Evolutionary conservation across 768 basidiomycete species (phyloP), one percentile per base, ranked within the genome.

Genomic region (Lenzites betulinus): DNA sequence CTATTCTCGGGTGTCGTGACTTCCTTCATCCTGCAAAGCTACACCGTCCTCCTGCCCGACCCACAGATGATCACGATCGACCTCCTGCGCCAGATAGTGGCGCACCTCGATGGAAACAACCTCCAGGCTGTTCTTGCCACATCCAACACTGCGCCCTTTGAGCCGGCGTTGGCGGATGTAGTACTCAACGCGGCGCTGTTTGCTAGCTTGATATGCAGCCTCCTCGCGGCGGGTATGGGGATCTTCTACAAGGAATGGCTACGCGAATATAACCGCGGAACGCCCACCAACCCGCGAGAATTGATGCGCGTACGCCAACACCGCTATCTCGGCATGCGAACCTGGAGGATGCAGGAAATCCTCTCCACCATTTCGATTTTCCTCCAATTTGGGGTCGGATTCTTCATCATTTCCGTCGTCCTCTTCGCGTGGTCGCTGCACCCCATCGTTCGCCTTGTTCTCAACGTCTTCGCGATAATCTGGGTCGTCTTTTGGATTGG

Each of bases 321-420:
- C 66, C 9, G 87, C 85, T 63, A 60, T 87, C 18, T 42, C 1
- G 61, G 61, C 22, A 51, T 53, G 20, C 16, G 13, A 13, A 33
- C 2, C 23, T 87, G 81, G 59, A 75, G 73, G 9, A 78, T 78
- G 16, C 86, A 85, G 67, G 73, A 83, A 52, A 87, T 87, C 74
- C 88, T 89, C 69, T 75, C 83, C 9, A 75, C 87, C 16, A 83
- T 86, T 3, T 76, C 87, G 0, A 79, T 86, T 28, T 74, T 87
- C n/a, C 88, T 88, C 0, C 78, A 81, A 0, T 60, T 88, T 6
- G 83, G 84, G 66, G 81, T 84, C 73, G 76, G 84, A 44, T 59
- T 76, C 30, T 83, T 85, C 12, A 76, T 81, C 0, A 36, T 79
- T 8, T 76, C 83, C 0, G 73, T 89, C 7, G 81, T 86, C 74